A percentile compares a stretch with the other conserved stretches of the same genome.
phyloP scores from a whole-genome alignment of 495 filamentous ascomycete genomes.

The Evansstolkia leycettana region DNA sequence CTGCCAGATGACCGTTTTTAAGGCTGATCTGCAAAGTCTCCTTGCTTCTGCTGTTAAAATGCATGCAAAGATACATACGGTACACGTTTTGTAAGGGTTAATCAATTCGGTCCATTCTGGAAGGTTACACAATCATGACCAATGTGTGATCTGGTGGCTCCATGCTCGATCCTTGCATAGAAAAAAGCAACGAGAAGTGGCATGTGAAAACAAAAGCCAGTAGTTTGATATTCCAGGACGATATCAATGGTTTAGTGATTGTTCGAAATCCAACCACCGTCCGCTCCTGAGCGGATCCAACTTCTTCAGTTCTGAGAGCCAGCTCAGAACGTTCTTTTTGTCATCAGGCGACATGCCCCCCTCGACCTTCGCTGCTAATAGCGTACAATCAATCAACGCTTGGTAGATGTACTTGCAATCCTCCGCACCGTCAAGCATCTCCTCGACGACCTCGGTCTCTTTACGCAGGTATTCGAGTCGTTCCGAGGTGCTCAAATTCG shows the following conservation, averaged over 20 bases:
- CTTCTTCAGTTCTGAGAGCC: slow-evolving; percentile 50
- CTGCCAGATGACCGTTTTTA: too few relatives aligned
- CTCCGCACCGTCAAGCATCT: slow-evolving; percentile 61
- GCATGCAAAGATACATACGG: too few relatives aligned
- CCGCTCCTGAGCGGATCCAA: slow-evolving; percentile 60
- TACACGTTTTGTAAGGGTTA: too few relatives aligned
- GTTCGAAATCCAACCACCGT: slow-evolving; percentile 54
- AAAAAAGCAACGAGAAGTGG: too few relatives aligned
- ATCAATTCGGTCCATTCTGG: too few relatives aligned
- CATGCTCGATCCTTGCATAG: too few relatives aligned
- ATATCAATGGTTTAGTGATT: slow-evolving; percentile 2
- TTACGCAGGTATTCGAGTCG: slow-evolving; percentile 51
- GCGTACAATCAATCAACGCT: slow-evolving; percentile 50
- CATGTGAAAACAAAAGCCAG: too few relatives aligned
- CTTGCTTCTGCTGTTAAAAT: too few relatives aligned
- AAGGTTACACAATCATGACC: too few relatives aligned
- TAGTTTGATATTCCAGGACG: too few relatives aligned
- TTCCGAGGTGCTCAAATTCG: slow-evolving; percentile 47
- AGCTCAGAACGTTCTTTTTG: slow-evolving; percentile 36
- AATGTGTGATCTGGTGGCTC: too few relatives aligned
- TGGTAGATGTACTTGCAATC: slow-evolving; percentile 75
- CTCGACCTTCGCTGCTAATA: slow-evolving; percentile 23
- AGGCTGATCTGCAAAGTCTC: too few relatives aligned
- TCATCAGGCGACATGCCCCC: slow-evolving; percentile 24
- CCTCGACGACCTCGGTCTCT: slow-evolving; percentile 57